phyloP scores from a whole-genome alignment of 2,329 filamentous ascomycete genomes.

The Didymella arachidicola region DNA sequence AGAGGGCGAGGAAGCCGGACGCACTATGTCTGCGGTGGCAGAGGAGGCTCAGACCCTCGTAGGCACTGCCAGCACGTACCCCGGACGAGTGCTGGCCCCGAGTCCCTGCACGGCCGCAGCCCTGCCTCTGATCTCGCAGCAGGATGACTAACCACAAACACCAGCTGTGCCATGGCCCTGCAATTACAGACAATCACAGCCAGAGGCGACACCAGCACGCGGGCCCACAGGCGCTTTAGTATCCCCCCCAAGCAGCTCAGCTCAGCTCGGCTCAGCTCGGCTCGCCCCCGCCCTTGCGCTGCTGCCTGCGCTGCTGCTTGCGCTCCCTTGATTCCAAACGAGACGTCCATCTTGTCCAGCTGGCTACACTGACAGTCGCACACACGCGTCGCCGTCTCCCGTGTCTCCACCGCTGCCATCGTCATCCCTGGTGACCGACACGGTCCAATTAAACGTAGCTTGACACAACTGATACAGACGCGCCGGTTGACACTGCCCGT shows the following conservation, averaged over 20 bases:
- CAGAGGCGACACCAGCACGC: not conserved
- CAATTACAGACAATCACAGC: not conserved
- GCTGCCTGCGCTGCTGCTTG: not conserved
- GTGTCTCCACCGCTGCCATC: conserved; percentile 18
- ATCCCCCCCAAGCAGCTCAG: not conserved
- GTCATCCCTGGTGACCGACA: conserved; percentile 10
- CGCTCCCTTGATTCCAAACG: conserved; percentile 9
- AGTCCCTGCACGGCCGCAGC: not conserved
- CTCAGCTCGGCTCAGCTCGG: no score
- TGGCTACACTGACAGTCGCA: conserved; percentile 21
- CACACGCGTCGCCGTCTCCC: conserved; percentile 15
- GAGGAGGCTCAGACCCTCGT: not conserved
- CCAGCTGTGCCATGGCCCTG: not conserved
- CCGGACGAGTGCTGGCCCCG: conserved; percentile 2
- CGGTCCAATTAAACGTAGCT: conserved; percentile 22
- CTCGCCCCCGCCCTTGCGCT: no score
- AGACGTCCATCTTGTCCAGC: not conserved
- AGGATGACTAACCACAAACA: not conserved
- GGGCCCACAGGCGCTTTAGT: not conserved
- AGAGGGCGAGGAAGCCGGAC: not conserved
- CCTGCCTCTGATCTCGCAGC: not conserved
- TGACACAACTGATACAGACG: conserved; percentile 33
- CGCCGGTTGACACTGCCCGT: conserved; percentile 27
- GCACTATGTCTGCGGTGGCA: no score
- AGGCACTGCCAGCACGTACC: not conserved